These are phyloP conservation scores for Babesia bovis DNA, from an alignment of 169 alveolate species.

Conservation along the genomic window DNA sequence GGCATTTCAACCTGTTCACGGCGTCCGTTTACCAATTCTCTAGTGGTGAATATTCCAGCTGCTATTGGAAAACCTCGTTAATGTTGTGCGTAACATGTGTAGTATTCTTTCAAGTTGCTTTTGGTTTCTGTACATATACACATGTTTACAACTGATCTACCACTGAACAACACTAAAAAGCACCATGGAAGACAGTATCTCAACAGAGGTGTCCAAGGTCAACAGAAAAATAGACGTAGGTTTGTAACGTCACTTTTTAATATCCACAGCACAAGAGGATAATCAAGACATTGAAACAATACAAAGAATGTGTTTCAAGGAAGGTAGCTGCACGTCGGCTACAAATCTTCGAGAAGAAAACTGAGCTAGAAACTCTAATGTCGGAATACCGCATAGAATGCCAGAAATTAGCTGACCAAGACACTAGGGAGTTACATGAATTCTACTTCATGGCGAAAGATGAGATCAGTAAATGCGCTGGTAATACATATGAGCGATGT, in stretches of 20 bases:
- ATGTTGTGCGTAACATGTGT: not conserved
- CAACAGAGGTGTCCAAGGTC: too few relatives aligned
- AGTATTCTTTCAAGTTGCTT: too few relatives aligned
- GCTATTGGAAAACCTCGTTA: not conserved
- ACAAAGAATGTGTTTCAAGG: slow-evolving; percentile 2
- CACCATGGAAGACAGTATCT: not conserved
- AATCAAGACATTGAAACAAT: slow-evolving; percentile 15
- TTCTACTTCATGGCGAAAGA: slow-evolving; percentile 56
- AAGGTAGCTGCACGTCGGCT: not conserved
- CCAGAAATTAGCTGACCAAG: slow-evolving; percentile 25
- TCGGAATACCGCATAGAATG: slow-evolving; percentile 40
- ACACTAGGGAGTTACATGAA: slow-evolving; percentile 34
- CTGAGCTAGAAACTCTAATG: slow-evolving; percentile 31
- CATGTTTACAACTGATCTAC: not conserved
- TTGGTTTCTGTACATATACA: too few relatives aligned
- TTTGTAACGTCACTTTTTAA: not conserved
- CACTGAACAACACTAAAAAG: not conserved
- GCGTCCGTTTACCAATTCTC: slow-evolving; percentile 49
- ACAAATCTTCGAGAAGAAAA: slow-evolving; percentile 34
- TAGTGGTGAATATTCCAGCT: slow-evolving; percentile 3
- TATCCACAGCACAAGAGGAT: slow-evolving; percentile 20
- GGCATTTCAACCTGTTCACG: slow-evolving; percentile 46
- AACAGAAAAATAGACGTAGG: slow-evolving; percentile 4
- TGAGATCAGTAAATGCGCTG: slow-evolving; percentile 42
- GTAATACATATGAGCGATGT: slow-evolving; percentile 14